phyloP scores from a whole-genome alignment of 192 early-diverging fungal species.

The Coemansia brasiliensis region DNA sequence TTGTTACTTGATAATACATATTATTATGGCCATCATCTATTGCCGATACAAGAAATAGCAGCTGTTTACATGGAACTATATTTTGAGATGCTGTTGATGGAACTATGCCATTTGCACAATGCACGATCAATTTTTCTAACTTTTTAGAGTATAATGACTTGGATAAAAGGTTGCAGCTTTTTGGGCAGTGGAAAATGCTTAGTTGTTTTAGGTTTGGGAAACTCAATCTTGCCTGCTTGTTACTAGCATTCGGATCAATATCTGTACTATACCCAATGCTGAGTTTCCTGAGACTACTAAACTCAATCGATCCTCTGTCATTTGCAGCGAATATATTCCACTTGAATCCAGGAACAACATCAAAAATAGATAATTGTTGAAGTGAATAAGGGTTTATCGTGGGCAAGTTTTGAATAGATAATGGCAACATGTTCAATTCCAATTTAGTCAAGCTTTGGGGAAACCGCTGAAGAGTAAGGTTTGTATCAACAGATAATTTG shows the following conservation, averaged over 20 bases:
- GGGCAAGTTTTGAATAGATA: slow-evolving; percentile 10
- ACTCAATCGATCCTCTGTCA: neutral
- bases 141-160: slow-evolving; percentile 6
- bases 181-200: slow-evolving; percentile 7
- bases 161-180: slow-evolving; percentile 1
- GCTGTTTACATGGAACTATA: slow-evolving; percentile 5
- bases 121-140: neutral
- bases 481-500: neutral
- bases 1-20: slow-evolving; percentile 6
- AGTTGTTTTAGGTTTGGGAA: neutral
- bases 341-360: slow-evolving; percentile 10
- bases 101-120: neutral
- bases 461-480: slow-evolving; percentile 4
- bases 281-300: slow-evolving; percentile 2
- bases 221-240: neutral
- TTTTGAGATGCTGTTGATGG: neutral
- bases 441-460: slow-evolving; percentile 5
- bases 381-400: slow-evolving; percentile 3
- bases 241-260: neutral
- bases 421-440: slow-evolving; percentile 7
- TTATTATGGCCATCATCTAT: neutral
- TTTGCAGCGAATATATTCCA: slow-evolving; percentile 10
- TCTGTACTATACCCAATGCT: slow-evolving; percentile 5
- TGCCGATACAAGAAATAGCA: neutral
- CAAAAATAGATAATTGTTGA: slow-evolving; percentile 13